These are phyloP conservation scores for Asclepias syriaca DNA, from an alignment of 257 asterid genomes.

Conservation along the genomic window DNA sequence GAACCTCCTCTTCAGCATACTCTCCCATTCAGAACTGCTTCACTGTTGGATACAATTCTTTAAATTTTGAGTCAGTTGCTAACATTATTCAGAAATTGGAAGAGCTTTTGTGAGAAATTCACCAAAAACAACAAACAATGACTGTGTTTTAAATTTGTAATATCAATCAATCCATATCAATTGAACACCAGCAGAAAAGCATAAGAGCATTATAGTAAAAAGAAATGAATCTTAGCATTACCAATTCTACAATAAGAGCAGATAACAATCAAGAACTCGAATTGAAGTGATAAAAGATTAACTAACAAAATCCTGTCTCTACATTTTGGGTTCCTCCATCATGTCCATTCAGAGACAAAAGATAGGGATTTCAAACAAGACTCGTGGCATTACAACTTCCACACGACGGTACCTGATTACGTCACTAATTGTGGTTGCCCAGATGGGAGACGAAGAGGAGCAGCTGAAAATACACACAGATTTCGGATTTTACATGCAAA, in stretches of 20 bases:
- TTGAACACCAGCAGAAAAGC: neutral
- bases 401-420: neutral
- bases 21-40: slow-evolving; percentile 11
- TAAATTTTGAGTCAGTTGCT: neutral
- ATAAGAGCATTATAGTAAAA: neutral
- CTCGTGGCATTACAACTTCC: neutral
- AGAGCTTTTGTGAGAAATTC: neutral
- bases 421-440: neutral
- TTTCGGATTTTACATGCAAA: neutral
- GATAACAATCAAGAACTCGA: neutral
- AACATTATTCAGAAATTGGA: neutral
- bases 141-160: neutral
- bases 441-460: neutral
- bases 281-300: neutral
- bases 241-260: neutral
- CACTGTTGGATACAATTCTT: neutral
- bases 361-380: neutral
- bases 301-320: neutral
- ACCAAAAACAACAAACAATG: neutral
- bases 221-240: neutral
- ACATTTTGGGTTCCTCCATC: neutral
- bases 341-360: neutral
- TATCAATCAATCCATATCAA: neutral
- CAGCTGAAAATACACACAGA: neutral
- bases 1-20: slow-evolving; percentile 6